A percentile compares a stretch with the other conserved stretches of the same genome.
phyloP scores from a whole-genome alignment of 495 filamentous ascomycete genomes.

The Aspergillus sclerotioniger region DNA sequence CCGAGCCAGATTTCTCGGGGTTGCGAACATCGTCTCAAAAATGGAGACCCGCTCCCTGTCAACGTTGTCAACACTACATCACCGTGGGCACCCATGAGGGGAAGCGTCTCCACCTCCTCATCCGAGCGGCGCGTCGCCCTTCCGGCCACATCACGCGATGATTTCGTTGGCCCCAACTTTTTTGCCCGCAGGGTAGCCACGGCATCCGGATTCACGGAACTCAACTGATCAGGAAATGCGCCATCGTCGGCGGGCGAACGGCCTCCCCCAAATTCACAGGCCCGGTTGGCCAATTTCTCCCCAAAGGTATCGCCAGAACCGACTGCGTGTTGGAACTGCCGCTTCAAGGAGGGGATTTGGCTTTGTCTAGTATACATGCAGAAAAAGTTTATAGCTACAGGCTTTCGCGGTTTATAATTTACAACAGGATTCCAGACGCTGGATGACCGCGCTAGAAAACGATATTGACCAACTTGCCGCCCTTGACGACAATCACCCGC shows the following conservation, averaged over 20 bases:
- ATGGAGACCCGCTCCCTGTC: background rate
- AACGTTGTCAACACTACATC: background rate
- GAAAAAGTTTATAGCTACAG: conserved; percentile 9
- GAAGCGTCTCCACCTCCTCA: conserved; percentile 15
- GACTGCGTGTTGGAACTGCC: background rate
- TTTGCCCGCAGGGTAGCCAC: background rate
- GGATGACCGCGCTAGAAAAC: conserved; percentile 34
- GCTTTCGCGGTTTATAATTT: background rate
- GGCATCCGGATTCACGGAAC: conserved; percentile 1
- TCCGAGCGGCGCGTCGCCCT: background rate
- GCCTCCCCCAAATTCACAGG: background rate
- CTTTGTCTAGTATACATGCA: conserved; percentile 15
- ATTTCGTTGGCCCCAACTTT: conserved; percentile 11
- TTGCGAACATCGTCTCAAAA: background rate
- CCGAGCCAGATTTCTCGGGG: background rate
- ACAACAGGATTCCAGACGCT: background rate
- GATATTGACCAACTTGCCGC: conserved; percentile 49
- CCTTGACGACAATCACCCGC: conserved; percentile 47
- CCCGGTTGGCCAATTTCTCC: background rate
- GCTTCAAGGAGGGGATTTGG: background rate
- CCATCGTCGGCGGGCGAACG: background rate
- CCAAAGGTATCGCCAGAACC: background rate
- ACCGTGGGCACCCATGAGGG: conserved; percentile 14
- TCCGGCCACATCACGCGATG: conserved; percentile 13
- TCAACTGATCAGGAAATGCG: background rate